Base-by-base conservation (phyloP, 371 early-diverging fungal species). In the Homolaphlyctis polyrhiza region DNA sequence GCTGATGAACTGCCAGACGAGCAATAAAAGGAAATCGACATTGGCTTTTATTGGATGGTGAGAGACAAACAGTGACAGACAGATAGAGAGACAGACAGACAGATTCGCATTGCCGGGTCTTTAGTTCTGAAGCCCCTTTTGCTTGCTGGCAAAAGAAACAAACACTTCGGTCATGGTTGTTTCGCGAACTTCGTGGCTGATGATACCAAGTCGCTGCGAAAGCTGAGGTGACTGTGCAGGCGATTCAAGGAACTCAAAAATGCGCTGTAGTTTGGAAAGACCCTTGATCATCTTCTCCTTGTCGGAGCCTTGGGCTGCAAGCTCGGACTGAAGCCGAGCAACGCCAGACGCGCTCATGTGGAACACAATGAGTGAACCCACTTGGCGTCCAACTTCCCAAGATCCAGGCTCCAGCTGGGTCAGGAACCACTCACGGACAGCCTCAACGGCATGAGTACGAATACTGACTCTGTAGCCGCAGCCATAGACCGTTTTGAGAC, bases 401-500 rank as follows among this genome's bases (percentile, higher is more conserved):
- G 55, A 3, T 8, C 28, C 28, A 2, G 30, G 2, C n/a, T n/a
- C 55, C 2, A 55, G 3, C 5, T 25, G n/a, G 30, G n/a, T n/a
- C 3, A 55, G 35, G 35, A 55, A 55, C 55, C 55, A 55, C n/a
- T 55, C 55, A 25, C 35, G 30, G 30, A 55, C 11, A 14, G 3
- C 55, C 5, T 55, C 55, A n/a, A 27, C 13, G 21, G 55, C 3
- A 3, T 2, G 30, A 18, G 55, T 55, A 2, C 28, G 2, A 2
- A 55, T 25, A 14, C 2, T 33, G 55, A 55, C 55, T 33, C 32
- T 55, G 55, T 55, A 55, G 3, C 55, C 55, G 55, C 55, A 55
- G 6, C 55, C 55, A 33, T 55, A 55, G 8, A 55, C 55, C 30
- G 55, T 14, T 25, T 55, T 55, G 55, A 55, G 55, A 3, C 85